Conservation (phyloP, 306 rosid species). For the Vicia sativa region DNA sequence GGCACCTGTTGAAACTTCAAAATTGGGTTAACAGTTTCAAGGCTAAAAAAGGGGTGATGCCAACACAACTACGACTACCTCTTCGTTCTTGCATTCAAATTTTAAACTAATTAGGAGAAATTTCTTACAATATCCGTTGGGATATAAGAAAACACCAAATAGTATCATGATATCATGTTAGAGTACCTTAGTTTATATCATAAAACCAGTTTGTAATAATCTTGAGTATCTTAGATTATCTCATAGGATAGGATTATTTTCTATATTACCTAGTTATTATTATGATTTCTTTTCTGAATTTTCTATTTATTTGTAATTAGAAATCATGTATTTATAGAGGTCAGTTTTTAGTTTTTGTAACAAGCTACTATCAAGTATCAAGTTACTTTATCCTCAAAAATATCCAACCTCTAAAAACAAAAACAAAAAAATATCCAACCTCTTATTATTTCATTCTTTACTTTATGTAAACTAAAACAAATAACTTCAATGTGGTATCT, state of each 20-base stretch:
- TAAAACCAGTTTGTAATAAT: slow-evolving; percentile 2
- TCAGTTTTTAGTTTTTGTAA: neutral
- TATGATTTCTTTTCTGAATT: neutral
- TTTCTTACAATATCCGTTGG: slow-evolving; percentile 2
- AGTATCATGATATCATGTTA: neutral
- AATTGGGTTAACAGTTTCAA: slow-evolving; percentile 43
- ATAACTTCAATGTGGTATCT: neutral
- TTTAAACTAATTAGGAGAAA: slow-evolving; percentile 31
- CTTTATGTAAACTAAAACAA: neutral
- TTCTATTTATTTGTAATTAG: slow-evolving; percentile 5
- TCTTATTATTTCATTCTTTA: neutral
- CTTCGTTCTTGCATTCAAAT: slow-evolving; percentile 45
- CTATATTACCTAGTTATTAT: neutral
- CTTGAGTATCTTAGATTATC: neutral
- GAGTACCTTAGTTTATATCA: neutral
- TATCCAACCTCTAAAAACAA: neutral
- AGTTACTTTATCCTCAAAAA: neutral
- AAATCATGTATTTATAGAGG: neutral
- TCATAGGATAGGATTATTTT: neutral
- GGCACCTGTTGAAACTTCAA: slow-evolving; percentile 44
- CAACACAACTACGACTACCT: slow-evolving; percentile 41
- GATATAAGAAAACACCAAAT: neutral
- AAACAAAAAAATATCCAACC: neutral
- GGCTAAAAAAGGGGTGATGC: slow-evolving; percentile 45
- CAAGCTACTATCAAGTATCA: neutral